Evolutionary conservation across 2,329 filamentous ascomycete genomes (phyloP).

Genomic region (Botryosphaeria dothidea): DNA sequence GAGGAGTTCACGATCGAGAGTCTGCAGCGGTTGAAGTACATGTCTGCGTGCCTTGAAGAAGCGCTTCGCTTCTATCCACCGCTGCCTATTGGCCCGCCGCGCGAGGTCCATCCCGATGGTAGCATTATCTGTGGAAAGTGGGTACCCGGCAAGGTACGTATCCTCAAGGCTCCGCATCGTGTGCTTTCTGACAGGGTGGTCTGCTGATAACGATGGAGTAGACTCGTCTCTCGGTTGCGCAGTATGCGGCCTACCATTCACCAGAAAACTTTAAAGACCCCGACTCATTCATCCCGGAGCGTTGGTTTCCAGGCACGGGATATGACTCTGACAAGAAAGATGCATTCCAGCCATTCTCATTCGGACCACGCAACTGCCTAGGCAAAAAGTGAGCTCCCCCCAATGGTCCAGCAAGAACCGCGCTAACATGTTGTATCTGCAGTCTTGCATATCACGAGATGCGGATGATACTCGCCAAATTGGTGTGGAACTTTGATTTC

Average conservation of each 20-base stretch:
- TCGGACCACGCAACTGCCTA: slow-evolving; percentile 43
- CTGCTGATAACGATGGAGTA: neutral
- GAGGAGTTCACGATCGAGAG: slow-evolving; percentile 38
- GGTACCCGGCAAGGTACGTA: slow-evolving; percentile 33
- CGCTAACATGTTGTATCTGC: neutral
- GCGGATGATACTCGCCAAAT: slow-evolving; percentile 41
- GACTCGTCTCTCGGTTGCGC: slow-evolving; percentile 1
- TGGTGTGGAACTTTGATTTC: slow-evolving; percentile 42
- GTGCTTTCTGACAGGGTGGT: neutral
- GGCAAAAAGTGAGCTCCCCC: slow-evolving; percentile 34
- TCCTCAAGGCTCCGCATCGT: neutral
- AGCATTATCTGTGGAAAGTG: slow-evolving; percentile 37
- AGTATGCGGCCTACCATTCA: slow-evolving; percentile 19
- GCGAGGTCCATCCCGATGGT: slow-evolving; percentile 37
- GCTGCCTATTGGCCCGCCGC: slow-evolving; percentile 34
- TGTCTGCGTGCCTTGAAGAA: slow-evolving; percentile 44
- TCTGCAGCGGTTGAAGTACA: slow-evolving; percentile 35
- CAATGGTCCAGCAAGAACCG: neutral
- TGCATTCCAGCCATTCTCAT: slow-evolving; percentile 45
- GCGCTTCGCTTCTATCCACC: slow-evolving; percentile 45
- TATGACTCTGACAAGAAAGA: slow-evolving; percentile 31
- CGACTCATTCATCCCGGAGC: slow-evolving; percentile 40
- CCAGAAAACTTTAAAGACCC: slow-evolving; percentile 37
- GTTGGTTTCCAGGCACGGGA: slow-evolving; percentile 38
- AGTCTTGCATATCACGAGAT: slow-evolving; percentile 44